Evolutionary conservation across 805 yeast genomes (phyloP), one percentile per base, ranked within the genome.

Genomic region (Debaryomyces prosopidis): DNA sequence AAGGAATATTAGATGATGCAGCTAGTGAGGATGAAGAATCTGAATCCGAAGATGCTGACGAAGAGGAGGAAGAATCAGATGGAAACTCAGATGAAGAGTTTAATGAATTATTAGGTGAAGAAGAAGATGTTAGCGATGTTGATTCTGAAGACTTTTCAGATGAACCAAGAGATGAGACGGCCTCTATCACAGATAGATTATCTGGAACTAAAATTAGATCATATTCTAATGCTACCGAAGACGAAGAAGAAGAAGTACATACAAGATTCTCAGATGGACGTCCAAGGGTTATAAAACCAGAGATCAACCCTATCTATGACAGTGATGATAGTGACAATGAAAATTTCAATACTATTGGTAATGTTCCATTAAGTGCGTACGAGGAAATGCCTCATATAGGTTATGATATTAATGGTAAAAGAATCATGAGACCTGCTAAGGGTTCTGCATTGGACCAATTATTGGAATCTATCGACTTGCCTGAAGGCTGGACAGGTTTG

Each of bases 401-500:
- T 46, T 94, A 94, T 66, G 92, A 89, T 64, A 91, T 94, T 58
- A 94, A 94, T 63, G 99, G 99, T 59, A 92, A 91, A 64, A 82
- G 99, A 62, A 91, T 94, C 61, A 92, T 94, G 98, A 82, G 99
- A 66, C 99, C 99, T 10, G 99, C 98, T 8, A 86, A 89, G 58
- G 96, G 97, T 11, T 83, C 95, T 46, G 99, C 98, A 1, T 77
- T 94, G 53, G 98, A 94, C 60, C 87, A 85, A 58, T 77, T 94
- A 50, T 72, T 94, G 52, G 99, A 92, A 60, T 76, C 84, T 26
- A 94, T 94, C 49, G 99, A 94, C 50, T 75, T 94, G 51, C 99
- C 99, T 11, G 95, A 89, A 68, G 99, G 99, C 19, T 94, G 98
- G 98, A 94, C 99, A 12, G 99, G 99, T 39, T 75, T 94, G 49